Base-by-base conservation (phyloP, 306 rosid species). In the Ziziphus jujuba region DNA sequence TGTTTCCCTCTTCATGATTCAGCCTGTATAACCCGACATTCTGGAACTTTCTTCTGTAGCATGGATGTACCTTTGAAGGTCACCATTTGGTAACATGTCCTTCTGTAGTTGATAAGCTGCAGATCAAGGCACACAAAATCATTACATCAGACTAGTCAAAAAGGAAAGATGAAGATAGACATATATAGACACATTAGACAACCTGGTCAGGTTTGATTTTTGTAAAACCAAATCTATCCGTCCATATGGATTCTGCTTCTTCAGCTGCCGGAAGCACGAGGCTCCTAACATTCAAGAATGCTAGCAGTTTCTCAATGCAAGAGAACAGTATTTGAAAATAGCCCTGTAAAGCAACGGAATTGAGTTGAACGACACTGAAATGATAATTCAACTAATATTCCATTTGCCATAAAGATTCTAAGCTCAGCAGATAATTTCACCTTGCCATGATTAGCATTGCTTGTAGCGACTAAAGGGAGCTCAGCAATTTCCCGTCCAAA, bases 161-260 rank as follows among this genome's bases (percentile, higher is more conserved):
- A 63, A 22, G 57, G 55, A 51, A 60, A 48, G 28, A 17, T 4
- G 21, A 25, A 77, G 2, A 59, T 49, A 48, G 13, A 14, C 64
- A 60, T 6, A 23, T 9, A 65, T 28, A 40, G 55, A 73, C n/a
- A 60, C 9, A 38, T 61, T 23, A 16, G 34, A 44, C 25, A 38
- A 93, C 99, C 97, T 90, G 84, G 25, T 90, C 92, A 5, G 92
- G 89, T 73, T 80, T 65, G 66, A 90, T 85, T 79, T 77, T 90
- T 58, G 82, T 72, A 66, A 93, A 93, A 70, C 96, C 96, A 68
- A 93, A 93, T 75, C 85, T 93, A 50, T 88, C 77, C 0, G 76
- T 90, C 99, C 99, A 93, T 77, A 93, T 88, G 69, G 97, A 81
- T 79, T 80, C 93, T 16, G 95, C 99, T 75, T 89, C 96, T 81